Evolutionary conservation across 768 basidiomycete species (phyloP), one percentile per base, ranked within the genome.

Genomic region (Grammothele lineata): DNA sequence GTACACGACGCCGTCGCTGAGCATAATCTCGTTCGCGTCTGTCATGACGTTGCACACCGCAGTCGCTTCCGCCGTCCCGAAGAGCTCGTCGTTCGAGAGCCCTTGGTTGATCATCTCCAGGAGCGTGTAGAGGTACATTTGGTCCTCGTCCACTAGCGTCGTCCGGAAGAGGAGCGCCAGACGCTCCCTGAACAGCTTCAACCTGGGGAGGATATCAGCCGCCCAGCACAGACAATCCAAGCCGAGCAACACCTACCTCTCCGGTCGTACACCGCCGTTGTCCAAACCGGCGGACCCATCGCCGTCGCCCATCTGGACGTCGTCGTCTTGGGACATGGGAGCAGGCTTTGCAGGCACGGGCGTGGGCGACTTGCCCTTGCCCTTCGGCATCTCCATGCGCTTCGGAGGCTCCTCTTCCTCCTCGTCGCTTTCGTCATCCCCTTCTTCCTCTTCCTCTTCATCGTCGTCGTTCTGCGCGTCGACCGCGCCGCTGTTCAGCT

Each of bases 1-100:
- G 71, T 94, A 94, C 43, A 94, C 77, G 47, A 90, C 81, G 25
- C 85, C 87, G 25, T 88, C 90, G 54, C 85, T 86, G 57, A 92
- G 74, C 88, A 96, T 91, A 52, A 97, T 71, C 65, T 94, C 87
- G 44, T 90, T 83, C 11, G 70, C 72, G 15, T 85, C 83, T 22
- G 77, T 75, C 94, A 98, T 96, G 27, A 72, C 65, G 53, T 80
- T 73, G 48, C 85, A 83, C 19, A 83, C 81, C 44, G 74, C 71
- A 5, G 79, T 81, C 1, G 88, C 95, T 65, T 98, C 95, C 11
- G 75, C 73, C 0, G 82, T 85, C 3, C 89, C 87, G 64, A 91
- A 98, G 32, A 93, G 69, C 15, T 73, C 73, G 37, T 77, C 77
- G 3, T 79, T 77, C 8, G 76, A 58, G 45, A 96, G 64, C 18